These are phyloP conservation scores for Phialemonium atrogriseum DNA, from an alignment of 2,329 filamentous ascomycete genomes.

Conservation along the genomic window DNA sequence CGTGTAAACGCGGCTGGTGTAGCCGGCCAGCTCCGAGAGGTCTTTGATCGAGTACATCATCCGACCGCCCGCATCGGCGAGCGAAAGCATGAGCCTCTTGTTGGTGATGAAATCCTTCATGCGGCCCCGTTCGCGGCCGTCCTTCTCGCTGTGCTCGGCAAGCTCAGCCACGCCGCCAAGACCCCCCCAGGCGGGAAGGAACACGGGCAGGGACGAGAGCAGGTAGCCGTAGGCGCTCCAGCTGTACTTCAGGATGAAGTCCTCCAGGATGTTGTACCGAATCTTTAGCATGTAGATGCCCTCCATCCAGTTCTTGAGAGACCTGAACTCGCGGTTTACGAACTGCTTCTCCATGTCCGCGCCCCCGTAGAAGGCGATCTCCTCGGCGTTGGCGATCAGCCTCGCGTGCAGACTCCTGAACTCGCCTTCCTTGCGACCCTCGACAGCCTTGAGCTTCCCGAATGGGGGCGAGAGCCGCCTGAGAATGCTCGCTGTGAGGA, in stretches of 20 bases:
- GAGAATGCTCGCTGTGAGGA: slow-evolving; percentile 84
- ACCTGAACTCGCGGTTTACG: slow-evolving; percentile 84
- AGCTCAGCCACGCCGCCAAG: slow-evolving; percentile 66
- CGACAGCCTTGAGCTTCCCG: slow-evolving; percentile 91
- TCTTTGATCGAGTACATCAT: slow-evolving; percentile 99
- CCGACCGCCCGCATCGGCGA: slow-evolving; percentile 89
- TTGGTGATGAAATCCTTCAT: slow-evolving; percentile 99
- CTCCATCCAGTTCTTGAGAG: slow-evolving; percentile 94
- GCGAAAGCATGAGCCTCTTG: slow-evolving; percentile 93
- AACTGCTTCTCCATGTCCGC: slow-evolving; percentile 93
- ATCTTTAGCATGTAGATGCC: slow-evolving; percentile 97
- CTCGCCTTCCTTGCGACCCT: slow-evolving; percentile 90
- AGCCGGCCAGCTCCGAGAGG: slow-evolving; percentile 86
- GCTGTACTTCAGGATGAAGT: slow-evolving; percentile 96
- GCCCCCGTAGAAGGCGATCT: slow-evolving; percentile 95
- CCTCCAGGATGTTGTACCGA: slow-evolving; percentile 96
- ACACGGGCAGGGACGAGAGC: slow-evolving; percentile 85
- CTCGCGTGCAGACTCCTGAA: slow-evolving; percentile 87
- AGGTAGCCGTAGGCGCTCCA: slow-evolving; percentile 98
- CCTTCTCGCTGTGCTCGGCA: slow-evolving; percentile 37
- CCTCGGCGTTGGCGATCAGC: slow-evolving; percentile 92
- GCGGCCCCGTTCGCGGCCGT: slow-evolving; percentile 66
- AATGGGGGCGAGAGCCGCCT: slow-evolving; percentile 88
- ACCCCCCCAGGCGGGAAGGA: slow-evolving; percentile 89
- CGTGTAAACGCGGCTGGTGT: slow-evolving; percentile 93